phyloP scores from a whole-genome alignment of 208 protist species.

The Acanthamoeba divionensis region DNA sequence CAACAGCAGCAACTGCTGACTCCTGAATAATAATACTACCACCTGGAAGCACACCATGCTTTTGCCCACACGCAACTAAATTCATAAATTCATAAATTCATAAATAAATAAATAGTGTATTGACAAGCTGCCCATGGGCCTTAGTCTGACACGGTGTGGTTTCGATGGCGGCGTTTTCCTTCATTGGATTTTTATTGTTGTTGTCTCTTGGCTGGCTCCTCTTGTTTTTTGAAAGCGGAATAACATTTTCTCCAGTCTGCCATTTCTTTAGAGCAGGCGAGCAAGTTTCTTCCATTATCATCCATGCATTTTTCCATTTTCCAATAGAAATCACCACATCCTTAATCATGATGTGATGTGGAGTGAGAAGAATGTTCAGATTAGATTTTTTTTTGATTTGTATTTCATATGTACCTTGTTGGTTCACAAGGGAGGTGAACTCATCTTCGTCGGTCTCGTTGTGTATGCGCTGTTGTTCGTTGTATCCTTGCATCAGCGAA shows the following conservation, averaged over 20 bases:
- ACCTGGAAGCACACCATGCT: background rate
- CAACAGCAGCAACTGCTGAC: background rate
- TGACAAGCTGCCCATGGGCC: background rate
- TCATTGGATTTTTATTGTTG: background rate
- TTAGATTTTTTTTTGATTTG: too few species aligned
- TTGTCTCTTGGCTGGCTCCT: too few species aligned
- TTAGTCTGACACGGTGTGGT: background rate
- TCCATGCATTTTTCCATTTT: background rate
- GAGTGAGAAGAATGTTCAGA: background rate
- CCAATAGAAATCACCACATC: conserved; percentile 15
- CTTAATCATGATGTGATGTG: background rate
- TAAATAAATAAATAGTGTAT: background rate
- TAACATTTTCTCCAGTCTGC: background rate
- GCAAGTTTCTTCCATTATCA: background rate
- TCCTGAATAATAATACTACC: background rate
- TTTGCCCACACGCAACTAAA: too few species aligned
- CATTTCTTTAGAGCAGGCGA: conserved; percentile 19
- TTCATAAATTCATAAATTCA: too few species aligned
- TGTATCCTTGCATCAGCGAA: too few species aligned
- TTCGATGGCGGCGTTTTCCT: background rate
- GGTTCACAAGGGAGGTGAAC: background rate
- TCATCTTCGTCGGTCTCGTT: background rate
- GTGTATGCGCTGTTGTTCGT: background rate
- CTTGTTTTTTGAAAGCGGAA: background rate
- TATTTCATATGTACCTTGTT: background rate